phyloP scores from a whole-genome alignment of 75 land plant genomes.

The Picea sitchensis region DNA sequence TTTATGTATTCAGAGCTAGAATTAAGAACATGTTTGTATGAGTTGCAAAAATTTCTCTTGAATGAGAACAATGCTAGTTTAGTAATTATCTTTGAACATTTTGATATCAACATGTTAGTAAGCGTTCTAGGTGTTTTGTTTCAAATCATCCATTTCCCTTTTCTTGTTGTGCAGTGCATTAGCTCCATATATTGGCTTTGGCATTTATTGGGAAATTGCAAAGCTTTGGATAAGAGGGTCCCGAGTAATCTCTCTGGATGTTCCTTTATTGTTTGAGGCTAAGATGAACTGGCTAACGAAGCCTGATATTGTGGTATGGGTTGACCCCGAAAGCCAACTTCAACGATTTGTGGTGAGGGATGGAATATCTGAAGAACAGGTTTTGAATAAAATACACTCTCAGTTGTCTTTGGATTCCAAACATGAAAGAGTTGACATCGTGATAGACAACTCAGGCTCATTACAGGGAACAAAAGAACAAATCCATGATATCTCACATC shows the following conservation, averaged over 20 bases:
- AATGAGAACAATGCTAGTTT: too few relatives aligned
- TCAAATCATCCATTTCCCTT: too few relatives aligned
- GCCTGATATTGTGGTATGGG: slow-evolving; percentile 88
- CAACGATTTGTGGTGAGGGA: slow-evolving; percentile 72
- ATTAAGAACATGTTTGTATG: too few relatives aligned
- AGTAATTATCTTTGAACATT: too few relatives aligned
- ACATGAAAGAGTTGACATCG: slow-evolving; percentile 64
- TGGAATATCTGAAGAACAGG: slow-evolving; percentile 63
- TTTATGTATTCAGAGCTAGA: too few relatives aligned
- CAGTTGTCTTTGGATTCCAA: slow-evolving; percentile 74
- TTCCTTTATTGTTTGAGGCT: slow-evolving; percentile 84
- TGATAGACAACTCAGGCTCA: slow-evolving; percentile 80
- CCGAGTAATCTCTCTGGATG: slow-evolving; percentile 77
- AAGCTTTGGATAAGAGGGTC: too few relatives aligned
- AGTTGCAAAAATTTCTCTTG: too few relatives aligned
- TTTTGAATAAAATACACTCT: slow-evolving; percentile 64
- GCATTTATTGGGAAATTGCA: too few relatives aligned
- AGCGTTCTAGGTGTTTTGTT: too few relatives aligned
- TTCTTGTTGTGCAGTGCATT: too few relatives aligned
- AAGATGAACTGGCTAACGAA: slow-evolving; percentile 72
- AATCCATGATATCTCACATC: slow-evolving; percentile 35
- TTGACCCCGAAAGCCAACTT: slow-evolving; percentile 82
- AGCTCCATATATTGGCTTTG: too few relatives aligned
- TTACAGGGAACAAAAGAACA: slow-evolving; percentile 57
- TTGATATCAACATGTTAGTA: background rate